A percentile compares a stretch with the other conserved stretches of the same genome.
phyloP scores from a whole-genome alignment of 371 early-diverging fungal species.

The Mortierella sp. region DNA sequence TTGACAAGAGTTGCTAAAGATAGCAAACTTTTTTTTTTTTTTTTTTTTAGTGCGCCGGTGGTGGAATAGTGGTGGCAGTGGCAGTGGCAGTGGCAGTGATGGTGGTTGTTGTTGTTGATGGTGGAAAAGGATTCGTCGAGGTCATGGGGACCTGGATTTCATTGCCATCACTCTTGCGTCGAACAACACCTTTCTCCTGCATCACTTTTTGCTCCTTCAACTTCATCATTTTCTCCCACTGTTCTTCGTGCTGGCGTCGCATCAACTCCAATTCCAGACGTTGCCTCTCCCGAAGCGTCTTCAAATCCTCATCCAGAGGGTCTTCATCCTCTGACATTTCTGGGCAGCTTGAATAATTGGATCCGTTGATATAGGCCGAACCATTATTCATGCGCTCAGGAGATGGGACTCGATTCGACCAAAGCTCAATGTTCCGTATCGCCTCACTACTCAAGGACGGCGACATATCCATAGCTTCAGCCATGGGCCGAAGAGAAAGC shows the following conservation, averaged over 20 bases:
- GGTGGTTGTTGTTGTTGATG: not conserved
- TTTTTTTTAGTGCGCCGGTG: too few relatives aligned
- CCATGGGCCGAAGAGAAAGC: conserved; percentile 4
- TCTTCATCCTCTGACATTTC: conserved; percentile 52
- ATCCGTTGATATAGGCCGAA: conserved; percentile 30
- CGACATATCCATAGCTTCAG: conserved; percentile 2
- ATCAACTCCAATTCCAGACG: conserved; percentile 42
- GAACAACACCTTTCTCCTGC: conserved; percentile 20
- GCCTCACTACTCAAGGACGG: conserved; percentile 16
- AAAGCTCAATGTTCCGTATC: conserved; percentile 30
- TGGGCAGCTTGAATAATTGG: conserved; percentile 46
- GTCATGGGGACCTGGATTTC: not conserved
- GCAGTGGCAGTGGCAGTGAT: too few relatives aligned
- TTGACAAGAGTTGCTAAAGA: too few relatives aligned
- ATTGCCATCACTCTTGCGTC: conserved; percentile 40
- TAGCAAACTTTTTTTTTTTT: too few relatives aligned
- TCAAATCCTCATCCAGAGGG: conserved; percentile 46
- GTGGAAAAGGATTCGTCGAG: too few relatives aligned
- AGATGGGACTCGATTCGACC: conserved; percentile 13
- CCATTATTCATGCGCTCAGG: conserved; percentile 11
- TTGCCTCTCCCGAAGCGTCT: conserved; percentile 33
- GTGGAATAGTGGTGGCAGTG: too few relatives aligned
- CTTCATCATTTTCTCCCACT: conserved; percentile 52
- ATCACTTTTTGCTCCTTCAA: conserved; percentile 42
- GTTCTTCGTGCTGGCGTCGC: conserved; percentile 42